These are phyloP conservation scores for Alternaria solani DNA, from an alignment of 2,329 filamentous ascomycete species.

Conservation along the genomic window DNA sequence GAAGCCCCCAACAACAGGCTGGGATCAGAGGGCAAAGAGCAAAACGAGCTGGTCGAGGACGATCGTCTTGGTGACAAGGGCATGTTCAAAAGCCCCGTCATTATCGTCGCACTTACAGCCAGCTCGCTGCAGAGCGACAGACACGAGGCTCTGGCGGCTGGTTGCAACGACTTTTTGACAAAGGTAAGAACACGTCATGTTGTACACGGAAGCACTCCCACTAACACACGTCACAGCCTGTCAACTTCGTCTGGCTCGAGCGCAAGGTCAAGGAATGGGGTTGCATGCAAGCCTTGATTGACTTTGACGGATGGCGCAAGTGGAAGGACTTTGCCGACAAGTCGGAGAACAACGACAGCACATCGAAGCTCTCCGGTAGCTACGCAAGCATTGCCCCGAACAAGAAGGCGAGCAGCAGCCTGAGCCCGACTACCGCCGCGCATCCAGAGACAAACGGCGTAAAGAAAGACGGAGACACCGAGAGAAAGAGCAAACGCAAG, in stretches of 20 bases:
- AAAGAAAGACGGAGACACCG: slow-evolving; percentile 35
- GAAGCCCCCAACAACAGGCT: slow-evolving; percentile 43
- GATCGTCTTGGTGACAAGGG: slow-evolving; percentile 71
- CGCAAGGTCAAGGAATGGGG: slow-evolving; percentile 99
- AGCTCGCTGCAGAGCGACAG: slow-evolving; percentile 94
- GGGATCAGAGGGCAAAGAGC: slow-evolving; percentile 50
- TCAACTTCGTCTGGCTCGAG: slow-evolving; percentile 97
- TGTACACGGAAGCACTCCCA: slow-evolving; percentile 17
- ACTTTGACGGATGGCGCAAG: slow-evolving; percentile 96
- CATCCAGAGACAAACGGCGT: slow-evolving; percentile 34
- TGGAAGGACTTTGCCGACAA: slow-evolving; percentile 81
- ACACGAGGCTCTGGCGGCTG: slow-evolving; percentile 91
- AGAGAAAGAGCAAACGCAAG: slow-evolving; percentile 46
- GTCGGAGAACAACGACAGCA: slow-evolving; percentile 46
- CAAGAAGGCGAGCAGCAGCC: slow-evolving; percentile 24
- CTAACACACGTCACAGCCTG: slow-evolving; percentile 67
- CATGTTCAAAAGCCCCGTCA: slow-evolving; percentile 94
- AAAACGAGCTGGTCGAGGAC: slow-evolving; percentile 61
- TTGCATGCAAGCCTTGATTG: slow-evolving; percentile 98
- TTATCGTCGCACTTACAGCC: slow-evolving; percentile 95
- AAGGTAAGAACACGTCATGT: slow-evolving; percentile 68
- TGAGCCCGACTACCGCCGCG: slow-evolving; percentile 26
- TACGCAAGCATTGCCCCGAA: slow-evolving; percentile 42
- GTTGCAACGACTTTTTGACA: slow-evolving; percentile 97
- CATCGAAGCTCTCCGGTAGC: slow-evolving; percentile 45